A percentile compares a stretch with the other conserved stretches of the same genome.
phyloP scores from a whole-genome alignment of 306 rosid species.

The Nissolia schottii region DNA sequence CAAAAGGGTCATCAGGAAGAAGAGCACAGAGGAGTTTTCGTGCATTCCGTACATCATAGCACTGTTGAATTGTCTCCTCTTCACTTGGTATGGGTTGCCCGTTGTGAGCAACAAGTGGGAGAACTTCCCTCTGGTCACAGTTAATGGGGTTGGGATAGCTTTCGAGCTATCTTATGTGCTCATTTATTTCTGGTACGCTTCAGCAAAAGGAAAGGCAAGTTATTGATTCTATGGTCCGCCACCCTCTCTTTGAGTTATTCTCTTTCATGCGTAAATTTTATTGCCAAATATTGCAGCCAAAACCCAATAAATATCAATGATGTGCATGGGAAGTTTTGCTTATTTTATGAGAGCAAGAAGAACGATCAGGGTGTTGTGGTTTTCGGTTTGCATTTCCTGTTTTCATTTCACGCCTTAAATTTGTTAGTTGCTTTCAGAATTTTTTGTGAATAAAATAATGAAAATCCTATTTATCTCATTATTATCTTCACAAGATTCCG shows the following conservation, averaged over 20 bases:
- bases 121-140: constrained; percentile 62
- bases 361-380: too few relatives aligned
- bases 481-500: too few relatives aligned
- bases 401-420: too few relatives aligned
- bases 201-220: constrained; percentile 60
- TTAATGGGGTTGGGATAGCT: constrained; percentile 63
- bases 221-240: background rate
- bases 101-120: constrained; percentile 69
- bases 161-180: constrained; percentile 61
- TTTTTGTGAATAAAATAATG: too few relatives aligned
- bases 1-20: constrained; percentile 59
- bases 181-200: constrained; percentile 58
- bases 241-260: constrained; percentile 21
- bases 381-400: too few relatives aligned
- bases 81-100: constrained; percentile 84
- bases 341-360: too few relatives aligned
- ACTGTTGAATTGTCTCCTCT: constrained; percentile 67
- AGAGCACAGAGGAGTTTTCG: constrained; percentile 72
- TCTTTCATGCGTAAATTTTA: constrained; percentile 27
- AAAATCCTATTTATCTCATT: too few relatives aligned
- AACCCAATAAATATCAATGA: constrained; percentile 22
- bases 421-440: too few relatives aligned
- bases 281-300: background rate
- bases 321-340: background rate
- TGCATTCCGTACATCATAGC: constrained; percentile 66